A percentile compares a stretch with the other conserved stretches of the same genome.
phyloP scores from a whole-genome alignment of 257 asterid species.

The Solanum chiquidenum region DNA sequence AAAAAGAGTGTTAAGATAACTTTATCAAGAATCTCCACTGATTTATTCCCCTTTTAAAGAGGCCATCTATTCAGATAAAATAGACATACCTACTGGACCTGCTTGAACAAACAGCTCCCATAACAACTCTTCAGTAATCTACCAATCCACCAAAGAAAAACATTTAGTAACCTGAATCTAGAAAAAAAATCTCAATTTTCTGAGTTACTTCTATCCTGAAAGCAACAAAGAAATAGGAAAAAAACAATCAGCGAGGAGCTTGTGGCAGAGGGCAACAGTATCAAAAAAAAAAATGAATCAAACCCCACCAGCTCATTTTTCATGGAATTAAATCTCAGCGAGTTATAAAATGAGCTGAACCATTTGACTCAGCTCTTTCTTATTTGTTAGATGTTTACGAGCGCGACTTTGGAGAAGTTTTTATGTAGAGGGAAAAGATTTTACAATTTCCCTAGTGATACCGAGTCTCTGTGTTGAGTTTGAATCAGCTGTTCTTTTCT shows the following conservation, averaged over 20 bases:
- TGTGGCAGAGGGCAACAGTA: not conserved
- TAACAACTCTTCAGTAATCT: slow-evolving; percentile 80
- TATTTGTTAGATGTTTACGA: not conserved
- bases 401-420: not conserved
- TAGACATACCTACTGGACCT: slow-evolving; percentile 79
- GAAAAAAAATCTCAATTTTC: not conserved
- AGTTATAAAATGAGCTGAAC: not conserved
- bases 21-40: not conserved
- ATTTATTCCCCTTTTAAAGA: not conserved
- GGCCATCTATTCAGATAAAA: not conserved
- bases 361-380: not conserved
- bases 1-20: not conserved
- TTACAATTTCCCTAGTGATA: not conserved
- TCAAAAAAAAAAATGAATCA: no score
- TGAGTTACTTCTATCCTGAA: not conserved
- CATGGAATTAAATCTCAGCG: not conserved
- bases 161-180: slow-evolving; percentile 19
- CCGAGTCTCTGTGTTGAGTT: not conserved
- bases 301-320: not conserved
- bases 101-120: slow-evolving; percentile 98
- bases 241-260: not conserved
- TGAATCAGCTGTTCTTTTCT: not conserved
- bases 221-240: not conserved
- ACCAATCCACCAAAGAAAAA: not conserved
- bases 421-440: not conserved